A percentile compares a stretch with the other conserved stretches of the same genome.
phyloP scores from a whole-genome alignment of 371 early-diverging fungal species.

The Gilbertella persicaria region DNA sequence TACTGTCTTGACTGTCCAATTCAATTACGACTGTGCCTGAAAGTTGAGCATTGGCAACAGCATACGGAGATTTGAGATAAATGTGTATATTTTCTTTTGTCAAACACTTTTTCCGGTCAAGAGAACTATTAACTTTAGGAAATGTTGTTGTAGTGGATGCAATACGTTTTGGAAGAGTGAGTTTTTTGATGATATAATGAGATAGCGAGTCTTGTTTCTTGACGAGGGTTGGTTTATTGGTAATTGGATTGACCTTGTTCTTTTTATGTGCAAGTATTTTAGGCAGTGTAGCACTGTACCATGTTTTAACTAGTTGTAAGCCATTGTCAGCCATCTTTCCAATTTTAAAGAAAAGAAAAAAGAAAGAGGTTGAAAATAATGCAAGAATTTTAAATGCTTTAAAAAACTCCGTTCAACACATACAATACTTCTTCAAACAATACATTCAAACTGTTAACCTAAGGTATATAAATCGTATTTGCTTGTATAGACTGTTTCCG shows the following conservation, averaged over 20 bases:
- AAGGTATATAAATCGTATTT: no score
- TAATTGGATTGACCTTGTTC: neutral
- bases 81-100: constrained; percentile 14
- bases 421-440: no score
- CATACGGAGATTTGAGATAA: constrained; percentile 38
- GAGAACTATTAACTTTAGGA: neutral
- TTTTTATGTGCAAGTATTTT: neutral
- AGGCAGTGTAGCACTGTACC: neutral
- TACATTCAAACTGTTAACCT: no score
- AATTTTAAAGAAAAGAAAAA: neutral
- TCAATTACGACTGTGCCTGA: constrained; percentile 28
- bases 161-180: no score
- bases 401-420: no score
- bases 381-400: no score
- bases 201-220: neutral
- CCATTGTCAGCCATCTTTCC: no score
- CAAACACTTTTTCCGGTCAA: neutral
- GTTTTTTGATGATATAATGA: neutral
- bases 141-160: neutral
- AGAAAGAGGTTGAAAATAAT: no score
- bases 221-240: neutral
- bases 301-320: neutral
- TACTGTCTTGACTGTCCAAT: neutral
- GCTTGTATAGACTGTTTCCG: no score
- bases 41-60: constrained; percentile 31